Evolutionary conservation across 2,329 filamentous ascomycete species (phyloP).

Genomic region (Ciborinia camelliae): DNA sequence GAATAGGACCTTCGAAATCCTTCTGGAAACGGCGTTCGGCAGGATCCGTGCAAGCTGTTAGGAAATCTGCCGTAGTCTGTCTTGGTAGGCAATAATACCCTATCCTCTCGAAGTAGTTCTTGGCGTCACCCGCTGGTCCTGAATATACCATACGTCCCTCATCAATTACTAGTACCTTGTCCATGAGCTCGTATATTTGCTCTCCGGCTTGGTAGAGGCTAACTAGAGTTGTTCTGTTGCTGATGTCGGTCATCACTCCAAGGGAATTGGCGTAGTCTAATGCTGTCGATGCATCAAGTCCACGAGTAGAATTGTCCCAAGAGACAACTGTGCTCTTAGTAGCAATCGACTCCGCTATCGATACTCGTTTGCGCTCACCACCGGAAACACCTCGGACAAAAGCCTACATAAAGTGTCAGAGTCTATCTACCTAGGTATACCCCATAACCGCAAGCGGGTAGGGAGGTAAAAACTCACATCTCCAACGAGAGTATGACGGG

Average conservation of each 20-base stretch:
- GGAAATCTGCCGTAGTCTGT: constrained; percentile 72
- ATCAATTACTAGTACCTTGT: constrained; percentile 78
- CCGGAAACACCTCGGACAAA: constrained; percentile 70
- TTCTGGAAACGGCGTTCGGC: constrained; percentile 65
- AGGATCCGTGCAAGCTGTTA: constrained; percentile 72
- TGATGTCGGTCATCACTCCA: constrained; percentile 72
- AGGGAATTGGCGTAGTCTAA: constrained; percentile 71
- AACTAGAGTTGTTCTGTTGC: constrained; percentile 65
- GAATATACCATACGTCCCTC: constrained; percentile 65
- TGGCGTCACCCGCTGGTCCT: constrained; percentile 59
- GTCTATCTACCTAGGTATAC: no score
- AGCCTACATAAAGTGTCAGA: constrained; percentile 23
- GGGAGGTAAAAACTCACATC: constrained; percentile 48
- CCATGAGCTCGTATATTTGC: constrained; percentile 69
- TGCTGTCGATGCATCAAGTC: constrained; percentile 76
- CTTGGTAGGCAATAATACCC: constrained; percentile 55
- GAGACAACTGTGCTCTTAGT: constrained; percentile 70
- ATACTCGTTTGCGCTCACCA: constrained; percentile 76
- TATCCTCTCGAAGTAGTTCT: constrained; percentile 62
- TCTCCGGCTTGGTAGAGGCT: constrained; percentile 68
- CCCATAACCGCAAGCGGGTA: constrained; percentile 35
- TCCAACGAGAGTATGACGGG: constrained; percentile 71
- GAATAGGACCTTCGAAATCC: constrained; percentile 55
- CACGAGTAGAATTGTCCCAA: constrained; percentile 78
- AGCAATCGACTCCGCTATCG: constrained; percentile 73